Conservation (phyloP, 257 asterid species). For the Gentiana straminea region DNA sequence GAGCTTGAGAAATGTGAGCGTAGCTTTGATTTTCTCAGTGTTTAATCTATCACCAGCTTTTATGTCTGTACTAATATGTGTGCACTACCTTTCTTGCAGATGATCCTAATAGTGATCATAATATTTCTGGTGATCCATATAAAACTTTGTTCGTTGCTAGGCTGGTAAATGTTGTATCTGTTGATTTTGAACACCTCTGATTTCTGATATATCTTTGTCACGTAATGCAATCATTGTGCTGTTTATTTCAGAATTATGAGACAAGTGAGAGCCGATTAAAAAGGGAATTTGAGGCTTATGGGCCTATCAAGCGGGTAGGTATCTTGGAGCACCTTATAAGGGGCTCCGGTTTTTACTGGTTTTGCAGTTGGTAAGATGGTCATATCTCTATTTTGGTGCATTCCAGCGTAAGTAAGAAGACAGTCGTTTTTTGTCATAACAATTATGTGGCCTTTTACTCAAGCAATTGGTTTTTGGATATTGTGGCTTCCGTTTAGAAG, state of each 20-base stretch:
- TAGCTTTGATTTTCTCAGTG: neutral
- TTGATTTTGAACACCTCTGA: neutral
- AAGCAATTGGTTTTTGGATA: too few relatives aligned
- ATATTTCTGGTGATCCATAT: conserved; percentile 89
- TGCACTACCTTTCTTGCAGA: conserved; percentile 33
- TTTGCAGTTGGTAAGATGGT: conserved; percentile 80
- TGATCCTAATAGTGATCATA: conserved; percentile 78
- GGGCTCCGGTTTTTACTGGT: conserved; percentile 53
- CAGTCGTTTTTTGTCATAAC: too few relatives aligned
- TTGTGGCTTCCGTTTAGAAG: too few relatives aligned
- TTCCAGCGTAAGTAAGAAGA: too few relatives aligned
- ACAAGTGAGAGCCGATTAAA: conserved; percentile 89
- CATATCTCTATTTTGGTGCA: conserved; percentile 11
- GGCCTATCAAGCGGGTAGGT: conserved; percentile 99
- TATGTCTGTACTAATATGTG: conserved; percentile 6
- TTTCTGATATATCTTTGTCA: too few relatives aligned
- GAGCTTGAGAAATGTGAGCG: conserved; percentile 74
- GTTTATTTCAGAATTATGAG: conserved; percentile 72
- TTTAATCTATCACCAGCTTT: conserved; percentile 3
- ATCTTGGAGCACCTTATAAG: conserved; percentile 48
- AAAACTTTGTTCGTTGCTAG: conserved; percentile 89
- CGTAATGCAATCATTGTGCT: conserved; percentile 5
- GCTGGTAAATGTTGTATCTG: conserved; percentile 52
- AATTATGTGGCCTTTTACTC: too few relatives aligned
- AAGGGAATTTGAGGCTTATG: conserved; percentile 97